Conservation (phyloP, 176 grass and related monocot species). For the Musa itinerans region DNA sequence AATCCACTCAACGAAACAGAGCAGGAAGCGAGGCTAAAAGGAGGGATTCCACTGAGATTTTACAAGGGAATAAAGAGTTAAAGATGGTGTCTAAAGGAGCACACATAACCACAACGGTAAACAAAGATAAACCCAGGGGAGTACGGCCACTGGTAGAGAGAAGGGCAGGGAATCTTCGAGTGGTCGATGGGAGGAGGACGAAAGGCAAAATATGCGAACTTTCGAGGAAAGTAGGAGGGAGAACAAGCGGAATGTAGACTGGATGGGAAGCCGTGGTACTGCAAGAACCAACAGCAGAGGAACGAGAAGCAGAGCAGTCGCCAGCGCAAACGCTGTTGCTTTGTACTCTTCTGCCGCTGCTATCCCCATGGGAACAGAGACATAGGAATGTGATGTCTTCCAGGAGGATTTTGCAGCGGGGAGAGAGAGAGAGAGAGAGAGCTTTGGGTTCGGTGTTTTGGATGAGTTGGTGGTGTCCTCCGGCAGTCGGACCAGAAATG, state of each 20-base stretch:
- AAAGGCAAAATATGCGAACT: conserved; percentile 10
- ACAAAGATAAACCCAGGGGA: not conserved
- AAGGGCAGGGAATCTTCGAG: conserved; percentile 9
- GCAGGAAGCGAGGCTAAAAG: not conserved
- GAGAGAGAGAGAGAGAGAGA: not conserved
- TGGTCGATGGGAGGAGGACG: not conserved
- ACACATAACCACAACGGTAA: not conserved
- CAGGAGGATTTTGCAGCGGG: too few relatives aligned
- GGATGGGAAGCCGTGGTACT: not conserved
- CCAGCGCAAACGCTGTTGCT: not conserved
- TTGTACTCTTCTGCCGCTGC: not conserved
- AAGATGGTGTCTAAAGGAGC: conserved; percentile 5
- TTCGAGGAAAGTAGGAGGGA: conserved; percentile 9
- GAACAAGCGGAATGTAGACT: too few relatives aligned
- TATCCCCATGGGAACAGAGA: not conserved
- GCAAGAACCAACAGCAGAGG: not conserved
- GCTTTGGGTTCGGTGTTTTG: not conserved
- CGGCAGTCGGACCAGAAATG: not conserved
- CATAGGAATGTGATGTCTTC: too few relatives aligned
- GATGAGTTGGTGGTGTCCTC: not conserved
- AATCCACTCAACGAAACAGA: conserved; percentile 2
- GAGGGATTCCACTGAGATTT: conserved; percentile 24
- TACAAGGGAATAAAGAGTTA: conserved; percentile 14
- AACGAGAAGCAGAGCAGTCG: not conserved
- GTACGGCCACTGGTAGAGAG: not conserved